Percentiles rank a stretch among this genome's conserved stretches.
phyloP scores from a whole-genome alignment of 441 rosid genomes.

The Populus hybrid region DNA sequence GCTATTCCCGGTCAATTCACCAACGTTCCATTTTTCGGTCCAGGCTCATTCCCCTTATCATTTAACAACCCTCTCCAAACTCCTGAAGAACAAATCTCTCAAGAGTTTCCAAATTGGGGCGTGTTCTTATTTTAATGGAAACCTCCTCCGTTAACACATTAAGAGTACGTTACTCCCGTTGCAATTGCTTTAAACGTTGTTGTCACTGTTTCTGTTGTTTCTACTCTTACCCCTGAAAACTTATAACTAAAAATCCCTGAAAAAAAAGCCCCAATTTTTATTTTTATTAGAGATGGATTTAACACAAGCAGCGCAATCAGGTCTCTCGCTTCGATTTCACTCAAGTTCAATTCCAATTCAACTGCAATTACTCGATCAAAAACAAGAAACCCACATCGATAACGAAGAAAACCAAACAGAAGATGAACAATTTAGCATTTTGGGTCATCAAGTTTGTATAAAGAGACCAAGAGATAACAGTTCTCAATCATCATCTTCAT shows the following conservation, averaged over 20 bases:
- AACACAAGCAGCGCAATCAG: constrained; percentile 43
- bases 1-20: constrained; percentile 22
- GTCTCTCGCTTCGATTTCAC: constrained; percentile 51
- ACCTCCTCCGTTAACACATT: constrained; percentile 10
- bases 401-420: constrained; percentile 32
- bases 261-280: neutral
- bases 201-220: constrained; percentile 47
- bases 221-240: constrained; percentile 29
- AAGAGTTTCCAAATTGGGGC: neutral
- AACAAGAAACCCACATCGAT: constrained; percentile 24
- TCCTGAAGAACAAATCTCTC: neutral
- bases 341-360: constrained; percentile 31
- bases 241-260: no score
- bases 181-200: constrained; percentile 33
- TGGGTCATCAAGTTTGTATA: constrained; percentile 67
- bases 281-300: constrained; percentile 48
- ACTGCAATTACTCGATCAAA: constrained; percentile 58
- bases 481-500: no score
- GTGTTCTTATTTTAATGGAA: constrained; percentile 23
- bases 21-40: constrained; percentile 22
- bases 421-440: constrained; percentile 65
- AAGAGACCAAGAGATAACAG: constrained; percentile 18
- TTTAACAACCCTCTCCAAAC: neutral
- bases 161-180: constrained; percentile 30
- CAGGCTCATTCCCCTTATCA: constrained; percentile 37